phyloP scores from a whole-genome alignment of 768 basidiomycete genomes.

The Melanogaster broomeanus region DNA sequence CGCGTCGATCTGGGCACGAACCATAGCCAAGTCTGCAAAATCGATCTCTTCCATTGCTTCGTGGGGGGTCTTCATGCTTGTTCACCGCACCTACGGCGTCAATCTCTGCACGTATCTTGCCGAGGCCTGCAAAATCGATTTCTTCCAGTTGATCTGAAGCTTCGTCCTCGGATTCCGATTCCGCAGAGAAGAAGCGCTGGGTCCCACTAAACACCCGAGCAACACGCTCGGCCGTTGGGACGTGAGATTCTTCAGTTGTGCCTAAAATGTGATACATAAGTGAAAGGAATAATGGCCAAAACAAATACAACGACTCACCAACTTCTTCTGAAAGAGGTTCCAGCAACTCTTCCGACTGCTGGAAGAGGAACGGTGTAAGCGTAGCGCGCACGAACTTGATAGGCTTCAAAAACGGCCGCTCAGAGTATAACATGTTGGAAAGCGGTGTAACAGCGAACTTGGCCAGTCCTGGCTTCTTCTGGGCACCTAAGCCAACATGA shows the following conservation, averaged over 20 bases:
- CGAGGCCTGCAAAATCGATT: slow-evolving; percentile 68
- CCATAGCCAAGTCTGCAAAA: slow-evolving; percentile 56
- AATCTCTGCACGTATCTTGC: slow-evolving; percentile 44
- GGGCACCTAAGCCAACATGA: slow-evolving; percentile 1
- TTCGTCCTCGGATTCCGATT: slow-evolving; percentile 34
- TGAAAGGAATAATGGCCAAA: neutral
- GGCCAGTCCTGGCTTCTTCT: neutral
- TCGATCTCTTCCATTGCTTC: slow-evolving; percentile 56
- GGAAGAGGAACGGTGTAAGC: slow-evolving; percentile 51
- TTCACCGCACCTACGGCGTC: slow-evolving; percentile 26
- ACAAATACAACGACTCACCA: slow-evolving; percentile 39
- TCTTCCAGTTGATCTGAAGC: slow-evolving; percentile 48
- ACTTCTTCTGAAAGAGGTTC: slow-evolving; percentile 52
- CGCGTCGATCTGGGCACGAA: slow-evolving; percentile 42
- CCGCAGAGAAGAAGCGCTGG: slow-evolving; percentile 15
- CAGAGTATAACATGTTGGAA: slow-evolving; percentile 54
- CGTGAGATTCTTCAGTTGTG: slow-evolving; percentile 52
- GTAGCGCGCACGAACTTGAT: slow-evolving; percentile 68
- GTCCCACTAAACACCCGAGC: slow-evolving; percentile 58
- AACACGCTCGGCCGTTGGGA: slow-evolving; percentile 73
- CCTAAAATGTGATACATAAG: slow-evolving; percentile 7
- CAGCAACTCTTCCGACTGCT: slow-evolving; percentile 60
- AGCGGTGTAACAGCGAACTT: slow-evolving; percentile 40
- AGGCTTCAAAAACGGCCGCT: slow-evolving; percentile 66
- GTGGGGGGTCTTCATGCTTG: neutral